Conservation (phyloP, 768 basidiomycete species). For the Rubroboletus satanas region DNA sequence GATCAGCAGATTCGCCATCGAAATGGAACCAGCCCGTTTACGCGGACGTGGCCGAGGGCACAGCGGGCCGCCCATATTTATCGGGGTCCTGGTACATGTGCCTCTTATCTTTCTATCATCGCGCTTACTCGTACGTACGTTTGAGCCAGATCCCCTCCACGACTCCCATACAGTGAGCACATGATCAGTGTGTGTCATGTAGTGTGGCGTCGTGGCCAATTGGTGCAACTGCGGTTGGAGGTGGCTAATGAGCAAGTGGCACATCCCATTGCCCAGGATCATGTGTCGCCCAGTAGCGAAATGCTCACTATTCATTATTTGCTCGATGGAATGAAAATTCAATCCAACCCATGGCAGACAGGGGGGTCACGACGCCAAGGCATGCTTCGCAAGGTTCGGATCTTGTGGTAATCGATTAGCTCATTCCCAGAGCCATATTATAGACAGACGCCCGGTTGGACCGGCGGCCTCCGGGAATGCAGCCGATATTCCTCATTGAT, state of each 20-base stretch:
- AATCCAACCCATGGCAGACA: neutral
- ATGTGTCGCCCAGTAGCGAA: neutral
- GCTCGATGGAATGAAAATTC: neutral
- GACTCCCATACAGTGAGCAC: neutral
- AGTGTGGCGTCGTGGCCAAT: neutral
- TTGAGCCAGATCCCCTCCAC: constrained; percentile 5
- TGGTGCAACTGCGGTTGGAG: neutral
- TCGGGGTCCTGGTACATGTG: constrained; percentile 19
- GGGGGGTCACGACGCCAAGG: neutral
- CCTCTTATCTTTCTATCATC: constrained; percentile 12
- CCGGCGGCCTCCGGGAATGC: neutral
- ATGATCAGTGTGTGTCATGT: constrained; percentile 2
- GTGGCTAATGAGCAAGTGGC: neutral
- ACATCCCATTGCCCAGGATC: neutral
- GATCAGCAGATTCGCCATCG: neutral
- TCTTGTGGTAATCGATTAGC: neutral
- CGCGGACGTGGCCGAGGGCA: constrained; percentile 16
- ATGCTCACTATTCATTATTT: too few species aligned
- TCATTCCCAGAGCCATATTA: neutral
- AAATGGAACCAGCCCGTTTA: neutral
- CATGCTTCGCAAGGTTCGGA: constrained; percentile 1
- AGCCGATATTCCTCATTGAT: neutral
- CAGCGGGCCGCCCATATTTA: constrained; percentile 4
- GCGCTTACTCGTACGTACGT: constrained; percentile 15
- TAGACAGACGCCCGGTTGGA: neutral